A percentile compares a stretch with the other conserved stretches of the same genome.
These are phyloP conservation scores for Phytophthora europaea DNA, from an alignment of 352 stramenopile species.

Conservation along the genomic window DNA sequence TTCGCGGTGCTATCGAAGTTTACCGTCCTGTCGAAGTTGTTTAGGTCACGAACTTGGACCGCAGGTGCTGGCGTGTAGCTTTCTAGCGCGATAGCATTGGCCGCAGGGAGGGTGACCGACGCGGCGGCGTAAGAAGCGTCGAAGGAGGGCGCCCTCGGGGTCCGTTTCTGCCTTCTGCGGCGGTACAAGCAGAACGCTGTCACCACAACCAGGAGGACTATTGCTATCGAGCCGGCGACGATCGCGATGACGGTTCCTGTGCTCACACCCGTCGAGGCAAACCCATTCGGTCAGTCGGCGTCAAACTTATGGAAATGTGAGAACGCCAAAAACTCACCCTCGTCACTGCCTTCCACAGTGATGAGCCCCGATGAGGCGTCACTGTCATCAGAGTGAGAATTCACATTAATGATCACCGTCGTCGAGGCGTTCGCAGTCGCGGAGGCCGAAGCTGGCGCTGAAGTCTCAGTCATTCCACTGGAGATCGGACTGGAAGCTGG, in stretches of 20 bases:
- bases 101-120: slow-evolving; percentile 20
- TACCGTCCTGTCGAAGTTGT: slow-evolving; percentile 40
- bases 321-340: slow-evolving; percentile 15
- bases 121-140: slow-evolving; percentile 28
- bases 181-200: slow-evolving; percentile 36
- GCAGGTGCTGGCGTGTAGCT: slow-evolving; percentile 25
- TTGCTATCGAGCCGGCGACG: slow-evolving; percentile 19
- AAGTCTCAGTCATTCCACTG: slow-evolving; percentile 15
- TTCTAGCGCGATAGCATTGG: slow-evolving; percentile 23
- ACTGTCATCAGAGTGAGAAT: slow-evolving; percentile 20
- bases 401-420: slow-evolving; percentile 29
- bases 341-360: slow-evolving; percentile 10
- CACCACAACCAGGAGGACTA: slow-evolving; percentile 32
- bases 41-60: slow-evolving; percentile 13
- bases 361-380: slow-evolving; percentile 21
- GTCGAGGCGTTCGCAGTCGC: slow-evolving; percentile 35
- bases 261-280: slow-evolving; percentile 23
- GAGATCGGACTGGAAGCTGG: slow-evolving; percentile 24
- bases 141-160: slow-evolving; percentile 22
- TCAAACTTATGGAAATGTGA: neutral
- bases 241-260: slow-evolving; percentile 34
- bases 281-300: neutral
- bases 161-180: slow-evolving; percentile 28
- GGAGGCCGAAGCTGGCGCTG: slow-evolving; percentile 12
- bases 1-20: slow-evolving; percentile 33